These are phyloP conservation scores for Paraurostyla sp. DNA, from an alignment of 73 alveolate genomes.

Conservation along the genomic window DNA sequence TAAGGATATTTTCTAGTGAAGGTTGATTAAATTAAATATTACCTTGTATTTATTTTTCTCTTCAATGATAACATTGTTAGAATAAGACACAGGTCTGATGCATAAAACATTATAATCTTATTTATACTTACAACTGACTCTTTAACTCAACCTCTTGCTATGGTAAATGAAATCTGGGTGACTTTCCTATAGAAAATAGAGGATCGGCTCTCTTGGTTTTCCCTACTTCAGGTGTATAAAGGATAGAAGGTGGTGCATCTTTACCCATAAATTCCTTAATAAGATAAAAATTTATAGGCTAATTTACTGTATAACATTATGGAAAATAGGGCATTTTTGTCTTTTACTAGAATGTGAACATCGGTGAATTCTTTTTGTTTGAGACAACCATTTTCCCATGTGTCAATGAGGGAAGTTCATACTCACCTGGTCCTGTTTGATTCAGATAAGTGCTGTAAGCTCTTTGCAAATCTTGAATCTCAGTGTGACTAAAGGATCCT, in stretches of 20 bases:
- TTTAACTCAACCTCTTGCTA: not conserved
- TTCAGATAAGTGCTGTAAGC: constrained; percentile 46
- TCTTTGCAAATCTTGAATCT: constrained; percentile 7
- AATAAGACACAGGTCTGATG: not conserved
- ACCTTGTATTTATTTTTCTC: constrained; percentile 37
- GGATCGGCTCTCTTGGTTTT: not conserved
- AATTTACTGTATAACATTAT: constrained; percentile 24
- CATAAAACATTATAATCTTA: not conserved
- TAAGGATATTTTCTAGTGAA: constrained; percentile 2
- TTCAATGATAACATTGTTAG: not conserved
- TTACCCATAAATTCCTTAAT: constrained; percentile 43
- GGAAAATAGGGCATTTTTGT: constrained; percentile 45
- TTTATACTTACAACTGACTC: not conserved
- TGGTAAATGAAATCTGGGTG: constrained; percentile 28
- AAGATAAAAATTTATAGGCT: not conserved
- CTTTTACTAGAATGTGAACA: not conserved
- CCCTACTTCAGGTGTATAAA: not conserved
- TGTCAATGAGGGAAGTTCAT: not conserved
- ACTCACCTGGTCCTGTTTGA: constrained; percentile 50
- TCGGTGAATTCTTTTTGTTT: constrained; percentile 46
- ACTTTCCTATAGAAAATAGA: constrained; percentile 8
- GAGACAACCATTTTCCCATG: constrained; percentile 9
- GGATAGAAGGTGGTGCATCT: constrained; percentile 37
- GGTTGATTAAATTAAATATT: too few relatives aligned
- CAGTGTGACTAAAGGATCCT: not conserved